A percentile compares a stretch with the other conserved stretches of the same genome.
Evolutionary conservation across 108 stramenopile genomes (phyloP).

Genomic region (Cyclostephanos tholiformis): DNA sequence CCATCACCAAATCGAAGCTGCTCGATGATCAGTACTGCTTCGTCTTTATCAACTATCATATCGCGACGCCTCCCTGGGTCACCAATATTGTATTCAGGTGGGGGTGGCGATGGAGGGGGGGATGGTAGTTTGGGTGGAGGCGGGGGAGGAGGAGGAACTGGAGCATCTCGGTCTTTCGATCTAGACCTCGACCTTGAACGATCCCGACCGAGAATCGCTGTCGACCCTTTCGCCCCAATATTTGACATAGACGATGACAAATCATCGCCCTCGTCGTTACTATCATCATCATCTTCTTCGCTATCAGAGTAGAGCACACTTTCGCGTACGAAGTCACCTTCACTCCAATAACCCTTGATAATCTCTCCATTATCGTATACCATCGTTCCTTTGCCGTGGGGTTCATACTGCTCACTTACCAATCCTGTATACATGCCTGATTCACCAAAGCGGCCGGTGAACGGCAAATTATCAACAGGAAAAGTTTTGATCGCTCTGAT

Average conservation of each 20-base stretch:
- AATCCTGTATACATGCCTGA: conserved; percentile 50
- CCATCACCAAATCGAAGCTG: conserved; percentile 36
- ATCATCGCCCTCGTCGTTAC: conserved; percentile 41
- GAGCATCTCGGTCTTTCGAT: conserved; percentile 27
- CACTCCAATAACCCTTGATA: conserved; percentile 44
- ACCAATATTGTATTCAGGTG: conserved; percentile 39
- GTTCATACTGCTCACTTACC: conserved; percentile 48
- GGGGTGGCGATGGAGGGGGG: conserved; percentile 6
- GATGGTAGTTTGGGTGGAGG: background rate
- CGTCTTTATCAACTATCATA: conserved; percentile 35
- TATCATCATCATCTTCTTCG: conserved; percentile 38
- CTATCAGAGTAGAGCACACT: conserved; percentile 36
- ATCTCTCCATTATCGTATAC: conserved; percentile 41
- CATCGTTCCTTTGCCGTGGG: conserved; percentile 49
- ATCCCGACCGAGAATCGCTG: conserved; percentile 22
- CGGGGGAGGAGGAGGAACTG: conserved; percentile 1
- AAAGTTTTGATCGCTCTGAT: conserved; percentile 37
- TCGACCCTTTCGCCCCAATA: conserved; percentile 13
- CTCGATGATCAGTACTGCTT: conserved; percentile 23
- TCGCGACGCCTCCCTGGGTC: conserved; percentile 31
- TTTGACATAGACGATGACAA: conserved; percentile 42
- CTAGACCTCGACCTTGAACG: conserved; percentile 38
- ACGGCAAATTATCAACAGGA: conserved; percentile 38
- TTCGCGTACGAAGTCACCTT: conserved; percentile 48
- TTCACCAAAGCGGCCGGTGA: conserved; percentile 43